These are phyloP conservation scores for Bromus sterilis DNA, from an alignment of 176 grass and related monocot species.

Conservation along the genomic window DNA sequence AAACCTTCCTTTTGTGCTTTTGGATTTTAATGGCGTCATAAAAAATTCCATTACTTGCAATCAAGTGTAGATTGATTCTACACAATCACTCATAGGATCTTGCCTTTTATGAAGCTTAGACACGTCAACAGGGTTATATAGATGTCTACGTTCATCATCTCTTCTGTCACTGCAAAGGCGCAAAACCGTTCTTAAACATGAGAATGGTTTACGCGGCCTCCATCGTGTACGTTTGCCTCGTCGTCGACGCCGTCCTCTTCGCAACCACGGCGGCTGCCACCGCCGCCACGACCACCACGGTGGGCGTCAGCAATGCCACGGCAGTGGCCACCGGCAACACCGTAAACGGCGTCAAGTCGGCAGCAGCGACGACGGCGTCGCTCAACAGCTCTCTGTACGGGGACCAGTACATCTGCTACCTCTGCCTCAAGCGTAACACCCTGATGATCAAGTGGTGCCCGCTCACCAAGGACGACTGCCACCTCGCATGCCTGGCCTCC, in stretches of 20 bases:
- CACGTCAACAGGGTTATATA: background rate
- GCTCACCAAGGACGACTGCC: slow-evolving; percentile 12
- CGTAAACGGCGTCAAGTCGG: background rate
- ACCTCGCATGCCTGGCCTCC: slow-evolving; percentile 17
- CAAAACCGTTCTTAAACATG: background rate
- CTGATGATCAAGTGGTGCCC: slow-evolving; percentile 25
- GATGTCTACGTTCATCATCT: too few species aligned
- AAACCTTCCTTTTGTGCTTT: too few species aligned
- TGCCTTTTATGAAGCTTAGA: background rate
- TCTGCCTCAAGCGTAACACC: slow-evolving; percentile 10
- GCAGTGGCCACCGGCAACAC: background rate
- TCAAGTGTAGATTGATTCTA: too few species aligned
- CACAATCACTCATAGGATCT: too few species aligned
- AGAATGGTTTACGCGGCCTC: background rate
- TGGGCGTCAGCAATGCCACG: background rate
- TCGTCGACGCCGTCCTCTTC: background rate
- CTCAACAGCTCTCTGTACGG: background rate
- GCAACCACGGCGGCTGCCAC: background rate
- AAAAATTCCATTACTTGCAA: too few species aligned
- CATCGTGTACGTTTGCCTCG: background rate
- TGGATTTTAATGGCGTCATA: too few species aligned
- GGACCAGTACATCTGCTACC: slow-evolving; percentile 31
- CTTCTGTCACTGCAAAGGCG: background rate
- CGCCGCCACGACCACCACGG: background rate
- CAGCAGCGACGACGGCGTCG: background rate